These are phyloP conservation scores for Aspergillus asperescens DNA, from an alignment of 495 filamentous ascomycete genomes.

Conservation along the genomic window DNA sequence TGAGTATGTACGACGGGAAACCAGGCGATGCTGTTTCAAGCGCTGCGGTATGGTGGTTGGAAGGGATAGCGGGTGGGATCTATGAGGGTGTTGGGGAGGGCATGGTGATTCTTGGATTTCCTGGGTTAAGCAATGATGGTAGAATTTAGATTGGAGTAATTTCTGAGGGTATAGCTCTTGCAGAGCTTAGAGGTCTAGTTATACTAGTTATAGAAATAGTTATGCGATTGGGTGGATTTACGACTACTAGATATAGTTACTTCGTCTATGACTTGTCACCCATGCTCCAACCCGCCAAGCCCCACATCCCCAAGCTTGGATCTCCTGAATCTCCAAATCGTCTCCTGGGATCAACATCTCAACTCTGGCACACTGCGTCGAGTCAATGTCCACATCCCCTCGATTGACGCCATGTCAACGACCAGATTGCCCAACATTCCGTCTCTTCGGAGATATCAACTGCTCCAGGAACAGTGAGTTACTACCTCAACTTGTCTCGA, in stretches of 20 bases:
- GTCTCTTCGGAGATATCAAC: conserved; percentile 56
- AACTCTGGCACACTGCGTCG: too few relatives aligned
- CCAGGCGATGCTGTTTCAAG: conserved; percentile 48
- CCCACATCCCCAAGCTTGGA: too few relatives aligned
- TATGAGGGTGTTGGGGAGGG: conserved; percentile 62
- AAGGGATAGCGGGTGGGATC: conserved; percentile 55
- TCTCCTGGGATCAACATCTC: not conserved
- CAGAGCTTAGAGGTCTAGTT: too few relatives aligned
- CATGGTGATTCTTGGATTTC: conserved; percentile 43
- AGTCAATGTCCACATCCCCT: too few relatives aligned
- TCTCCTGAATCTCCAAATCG: not conserved
- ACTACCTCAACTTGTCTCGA: too few relatives aligned
- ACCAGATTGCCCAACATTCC: conserved; percentile 39
- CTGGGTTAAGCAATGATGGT: not conserved
- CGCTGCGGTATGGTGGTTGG: conserved; percentile 51
- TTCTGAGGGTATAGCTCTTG: too few relatives aligned
- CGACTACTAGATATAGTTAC: too few relatives aligned
- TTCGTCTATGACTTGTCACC: too few relatives aligned
- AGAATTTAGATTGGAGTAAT: not conserved
- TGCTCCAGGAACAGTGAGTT: conserved; percentile 74
- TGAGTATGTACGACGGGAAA: conserved; percentile 52
- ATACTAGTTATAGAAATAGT: too few relatives aligned
- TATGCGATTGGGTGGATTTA: too few relatives aligned
- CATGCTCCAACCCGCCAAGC: too few relatives aligned
- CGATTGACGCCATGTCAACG: conserved; percentile 34